Evolutionary conservation across 192 early-diverging fungal species (phyloP), one percentile per base, ranked within the genome.

Genomic region (Entomortierella chlamydospora): DNA sequence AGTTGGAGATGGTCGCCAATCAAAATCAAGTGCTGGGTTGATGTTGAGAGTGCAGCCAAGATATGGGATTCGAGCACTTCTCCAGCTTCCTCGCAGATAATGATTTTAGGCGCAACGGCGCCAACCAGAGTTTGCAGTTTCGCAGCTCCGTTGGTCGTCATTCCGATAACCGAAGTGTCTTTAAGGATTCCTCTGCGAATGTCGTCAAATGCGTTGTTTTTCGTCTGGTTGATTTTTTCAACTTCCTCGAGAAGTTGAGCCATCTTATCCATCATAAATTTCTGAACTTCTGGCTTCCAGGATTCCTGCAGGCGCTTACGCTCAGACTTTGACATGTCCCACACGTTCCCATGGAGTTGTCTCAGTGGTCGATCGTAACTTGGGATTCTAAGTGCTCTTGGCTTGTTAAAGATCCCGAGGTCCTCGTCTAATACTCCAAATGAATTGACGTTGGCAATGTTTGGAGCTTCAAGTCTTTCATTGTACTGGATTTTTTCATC

Each of bases 121-220:
- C 65, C 50, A 20, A 90, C 59, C 23, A 87, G 59, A 6, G 58
- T 63, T 56, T 87, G 82, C 42, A 57, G 47, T 56, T 85, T 88
- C 26, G 90, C 90, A 8, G 88, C 87, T 15, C 88, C 90, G 17
- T 72, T 84, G 25, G 90, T 91, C 1, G 90, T 91, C 72, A 87
- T 85, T 1, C 87, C 90, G 22, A 91, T 81, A 11, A 91, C 84
- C 10, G 81, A 50, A 37, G 61, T 47, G 9, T 66, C 30, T 28
- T 64, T 55, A 1, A 86, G 68, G 47, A 83, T 67, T 22, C 43
- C 66, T 52, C 61, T 61, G 28, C 81, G 66, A 3, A 61, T 52
- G 28, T 82, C 81, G 61, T 84, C 66, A 25, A 57, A 72, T n/a
- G 83, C 76, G 45, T 68, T 66, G 6, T 43, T 51, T 26, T 66